Conservation (phyloP, 192 early-diverging fungal genomes). For the Backusella circina region DNA sequence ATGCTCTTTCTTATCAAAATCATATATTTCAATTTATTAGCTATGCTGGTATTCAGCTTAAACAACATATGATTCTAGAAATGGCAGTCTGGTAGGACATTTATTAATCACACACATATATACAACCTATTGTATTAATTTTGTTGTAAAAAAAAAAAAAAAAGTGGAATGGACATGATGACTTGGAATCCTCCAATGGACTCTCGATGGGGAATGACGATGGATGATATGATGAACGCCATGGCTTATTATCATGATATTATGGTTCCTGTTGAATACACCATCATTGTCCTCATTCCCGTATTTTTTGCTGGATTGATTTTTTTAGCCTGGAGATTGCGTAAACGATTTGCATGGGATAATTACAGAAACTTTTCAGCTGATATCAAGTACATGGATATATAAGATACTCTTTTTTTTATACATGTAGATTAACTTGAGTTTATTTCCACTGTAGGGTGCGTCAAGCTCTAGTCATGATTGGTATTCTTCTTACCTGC, state of each 20-base stretch:
- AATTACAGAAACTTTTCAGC: slow-evolving; percentile 43
- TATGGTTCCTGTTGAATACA: slow-evolving; percentile 42
- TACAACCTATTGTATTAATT: not conserved
- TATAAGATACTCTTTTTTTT: not conserved
- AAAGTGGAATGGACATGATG: slow-evolving; percentile 18
- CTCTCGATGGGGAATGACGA: not conserved
- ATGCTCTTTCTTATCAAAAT: not conserved
- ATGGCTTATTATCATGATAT: slow-evolving; percentile 20
- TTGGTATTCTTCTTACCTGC: slow-evolving; percentile 34
- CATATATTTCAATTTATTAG: slow-evolving; percentile 17
- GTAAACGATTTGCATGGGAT: slow-evolving; percentile 43
- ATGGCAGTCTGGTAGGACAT: slow-evolving; percentile 28
- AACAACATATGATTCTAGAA: slow-evolving; percentile 41
- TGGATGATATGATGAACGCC: not conserved
- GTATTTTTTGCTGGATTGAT: slow-evolving; percentile 24
- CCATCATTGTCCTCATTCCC: slow-evolving; percentile 40
- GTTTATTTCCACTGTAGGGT: not conserved
- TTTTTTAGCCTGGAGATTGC: slow-evolving; percentile 27
- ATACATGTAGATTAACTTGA: not conserved
- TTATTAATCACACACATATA: not conserved
- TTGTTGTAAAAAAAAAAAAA: not conserved
- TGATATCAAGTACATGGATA: slow-evolving; percentile 27
- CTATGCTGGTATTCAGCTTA: slow-evolving; percentile 36
- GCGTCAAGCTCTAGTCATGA: slow-evolving; percentile 22
- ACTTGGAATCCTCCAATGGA: slow-evolving; percentile 15